phyloP scores from a whole-genome alignment of 2,329 filamentous ascomycete genomes.

The Pyrenochaeta sp. region DNA sequence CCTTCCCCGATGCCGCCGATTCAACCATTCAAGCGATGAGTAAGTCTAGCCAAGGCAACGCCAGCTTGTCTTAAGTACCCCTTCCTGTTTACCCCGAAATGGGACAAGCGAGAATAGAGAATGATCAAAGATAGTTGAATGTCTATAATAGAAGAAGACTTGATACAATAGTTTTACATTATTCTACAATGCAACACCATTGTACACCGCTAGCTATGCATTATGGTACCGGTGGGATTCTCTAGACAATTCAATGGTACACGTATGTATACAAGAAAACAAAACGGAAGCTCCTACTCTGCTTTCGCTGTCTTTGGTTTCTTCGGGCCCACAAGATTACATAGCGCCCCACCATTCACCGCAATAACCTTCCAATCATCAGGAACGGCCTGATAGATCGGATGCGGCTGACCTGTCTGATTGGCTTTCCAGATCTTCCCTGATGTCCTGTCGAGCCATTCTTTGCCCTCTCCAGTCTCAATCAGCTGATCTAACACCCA shows the following conservation, averaged over 20 bases:
- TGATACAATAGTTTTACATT: background rate
- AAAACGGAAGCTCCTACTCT: background rate
- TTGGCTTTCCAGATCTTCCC: conserved; percentile 46
- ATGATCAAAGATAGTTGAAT: no score
- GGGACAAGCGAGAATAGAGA: background rate
- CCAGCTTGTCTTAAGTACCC: no score
- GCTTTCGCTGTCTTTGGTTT: conserved; percentile 1
- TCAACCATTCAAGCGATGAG: no score
- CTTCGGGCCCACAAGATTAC: conserved; percentile 72
- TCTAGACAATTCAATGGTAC: background rate
- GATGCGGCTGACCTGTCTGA: conserved; percentile 11
- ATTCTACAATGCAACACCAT: background rate
- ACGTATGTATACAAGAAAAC: background rate
- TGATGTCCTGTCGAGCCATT: conserved; percentile 56
- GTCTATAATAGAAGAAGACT: background rate
- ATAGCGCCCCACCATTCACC: conserved; percentile 70
- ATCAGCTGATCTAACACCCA: conserved; percentile 72
- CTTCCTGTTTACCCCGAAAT: background rate
- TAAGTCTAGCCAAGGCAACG: no score
- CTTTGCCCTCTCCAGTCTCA: conserved; percentile 66
- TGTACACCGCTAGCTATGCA: background rate
- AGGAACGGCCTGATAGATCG: conserved; percentile 18
- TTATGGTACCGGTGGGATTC: background rate
- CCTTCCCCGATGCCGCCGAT: no score
- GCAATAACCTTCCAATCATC: conserved; percentile 65